Conservation (phyloP, 2,329 filamentous ascomycete species). For the Exophiala xenobiotica region DNA sequence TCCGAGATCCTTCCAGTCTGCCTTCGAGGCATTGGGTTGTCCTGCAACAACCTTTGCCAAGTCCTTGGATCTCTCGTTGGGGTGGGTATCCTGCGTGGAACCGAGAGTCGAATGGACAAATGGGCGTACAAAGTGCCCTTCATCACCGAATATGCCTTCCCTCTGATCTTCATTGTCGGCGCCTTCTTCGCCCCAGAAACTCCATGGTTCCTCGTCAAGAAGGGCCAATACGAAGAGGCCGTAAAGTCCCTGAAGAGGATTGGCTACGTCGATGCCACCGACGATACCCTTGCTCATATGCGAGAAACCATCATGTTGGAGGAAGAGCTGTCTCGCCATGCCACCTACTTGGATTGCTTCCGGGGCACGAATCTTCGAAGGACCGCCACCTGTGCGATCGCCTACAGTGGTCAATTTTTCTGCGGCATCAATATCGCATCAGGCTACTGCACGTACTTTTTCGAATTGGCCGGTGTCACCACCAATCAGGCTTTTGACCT, state of each 20-base stretch:
- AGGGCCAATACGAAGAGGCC: slow-evolving; percentile 36
- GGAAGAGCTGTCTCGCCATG: slow-evolving; percentile 22
- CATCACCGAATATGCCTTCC: slow-evolving; percentile 51
- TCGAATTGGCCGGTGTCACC: slow-evolving; percentile 37
- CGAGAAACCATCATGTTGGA: slow-evolving; percentile 38
- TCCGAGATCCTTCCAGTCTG: slow-evolving; percentile 60
- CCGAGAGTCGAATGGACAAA: slow-evolving; percentile 32
- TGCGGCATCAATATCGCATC: slow-evolving; percentile 32
- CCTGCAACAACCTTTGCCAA: slow-evolving; percentile 51
- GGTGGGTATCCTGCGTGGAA: slow-evolving; percentile 33
- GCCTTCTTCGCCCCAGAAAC: slow-evolving; percentile 41
- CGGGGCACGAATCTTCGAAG: slow-evolving; percentile 35
- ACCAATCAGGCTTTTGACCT: slow-evolving; percentile 37
- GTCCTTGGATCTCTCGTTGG: slow-evolving; percentile 35
- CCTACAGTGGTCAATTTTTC: slow-evolving; percentile 30
- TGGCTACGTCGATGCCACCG: slow-evolving; percentile 34
- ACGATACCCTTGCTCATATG: slow-evolving; percentile 39
- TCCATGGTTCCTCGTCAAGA: slow-evolving; percentile 40
- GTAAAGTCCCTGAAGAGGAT: slow-evolving; percentile 33
- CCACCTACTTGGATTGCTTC: slow-evolving; percentile 34
- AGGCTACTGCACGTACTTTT: slow-evolving; percentile 36
- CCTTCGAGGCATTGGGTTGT: slow-evolving; percentile 57
- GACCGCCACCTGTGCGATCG: slow-evolving; percentile 36
- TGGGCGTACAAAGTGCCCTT: slow-evolving; percentile 40
- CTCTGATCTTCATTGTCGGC: slow-evolving; percentile 48